These are phyloP conservation scores for Oryza australiensis DNA, from an alignment of 176 grass and related monocot species.

Conservation along the genomic window DNA sequence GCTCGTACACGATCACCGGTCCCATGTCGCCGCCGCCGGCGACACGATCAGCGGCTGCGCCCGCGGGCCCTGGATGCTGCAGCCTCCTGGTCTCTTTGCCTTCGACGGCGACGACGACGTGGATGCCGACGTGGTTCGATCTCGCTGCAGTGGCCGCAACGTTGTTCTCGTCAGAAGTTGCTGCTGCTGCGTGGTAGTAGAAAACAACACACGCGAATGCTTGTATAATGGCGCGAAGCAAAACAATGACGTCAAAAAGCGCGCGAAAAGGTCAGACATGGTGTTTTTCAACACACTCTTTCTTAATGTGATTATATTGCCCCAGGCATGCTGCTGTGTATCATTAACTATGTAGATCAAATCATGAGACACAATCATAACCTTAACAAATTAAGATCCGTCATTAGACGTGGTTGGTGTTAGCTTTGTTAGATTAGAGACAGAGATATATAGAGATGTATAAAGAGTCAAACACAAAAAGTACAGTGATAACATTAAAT, in stretches of 20 bases:
- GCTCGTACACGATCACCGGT: slow-evolving; percentile 56
- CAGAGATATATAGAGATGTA: too few species aligned
- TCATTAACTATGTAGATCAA: neutral
- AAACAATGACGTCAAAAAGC: neutral
- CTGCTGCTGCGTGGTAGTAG: neutral
- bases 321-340: neutral
- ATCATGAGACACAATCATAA: neutral
- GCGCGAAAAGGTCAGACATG: slow-evolving; percentile 22
- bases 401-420: too few species aligned
- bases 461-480: too few species aligned
- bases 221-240: neutral
- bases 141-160: neutral
- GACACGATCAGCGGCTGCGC: slow-evolving; percentile 40
- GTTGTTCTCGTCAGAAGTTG: neutral
- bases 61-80: slow-evolving; percentile 33
- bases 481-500: too few species aligned
- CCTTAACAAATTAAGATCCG: too few species aligned
- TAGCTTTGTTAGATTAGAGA: too few species aligned
- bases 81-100: slow-evolving; percentile 9
- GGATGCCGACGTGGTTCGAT: neutral
- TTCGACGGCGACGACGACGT: neutral
- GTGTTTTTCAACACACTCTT: too few species aligned
- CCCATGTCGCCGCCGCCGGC: neutral
- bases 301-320: neutral
- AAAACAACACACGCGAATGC: neutral